phyloP scores from a whole-genome alignment of 2,329 filamentous ascomycete genomes.

The Fusarium hainanense region DNA sequence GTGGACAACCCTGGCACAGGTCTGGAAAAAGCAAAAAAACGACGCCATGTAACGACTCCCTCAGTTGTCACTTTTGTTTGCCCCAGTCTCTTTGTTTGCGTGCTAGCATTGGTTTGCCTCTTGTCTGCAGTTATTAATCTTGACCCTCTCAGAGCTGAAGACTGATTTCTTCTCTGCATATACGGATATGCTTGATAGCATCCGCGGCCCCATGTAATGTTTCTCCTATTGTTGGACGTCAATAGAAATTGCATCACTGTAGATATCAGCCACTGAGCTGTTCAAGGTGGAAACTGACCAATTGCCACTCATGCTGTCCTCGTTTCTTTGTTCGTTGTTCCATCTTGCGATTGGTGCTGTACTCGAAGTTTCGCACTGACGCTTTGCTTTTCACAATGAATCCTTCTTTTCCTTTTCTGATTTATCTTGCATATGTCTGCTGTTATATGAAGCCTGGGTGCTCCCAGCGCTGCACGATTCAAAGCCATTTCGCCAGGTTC shows the following conservation, averaged over 20 bases:
- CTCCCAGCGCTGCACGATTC: neutral
- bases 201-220: neutral
- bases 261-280: neutral
- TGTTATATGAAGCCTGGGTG: neutral
- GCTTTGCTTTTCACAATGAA: neutral
- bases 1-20: neutral
- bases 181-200: neutral
- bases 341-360: neutral
- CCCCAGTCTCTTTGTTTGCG: neutral
- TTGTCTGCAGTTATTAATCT: neutral
- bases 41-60: neutral
- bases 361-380: neutral
- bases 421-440: neutral
- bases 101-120: neutral
- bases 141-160: neutral
- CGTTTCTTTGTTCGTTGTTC: neutral
- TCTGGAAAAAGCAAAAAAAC: conserved; percentile 2
- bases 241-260: neutral
- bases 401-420: neutral
- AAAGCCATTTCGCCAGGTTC: neutral
- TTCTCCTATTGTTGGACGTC: neutral
- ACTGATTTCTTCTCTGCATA: neutral
- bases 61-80: neutral
- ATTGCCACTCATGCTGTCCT: neutral
- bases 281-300: neutral